These are phyloP conservation scores for Glutinoglossum americanum DNA, from an alignment of 495 filamentous ascomycete genomes.

Conservation along the genomic window DNA sequence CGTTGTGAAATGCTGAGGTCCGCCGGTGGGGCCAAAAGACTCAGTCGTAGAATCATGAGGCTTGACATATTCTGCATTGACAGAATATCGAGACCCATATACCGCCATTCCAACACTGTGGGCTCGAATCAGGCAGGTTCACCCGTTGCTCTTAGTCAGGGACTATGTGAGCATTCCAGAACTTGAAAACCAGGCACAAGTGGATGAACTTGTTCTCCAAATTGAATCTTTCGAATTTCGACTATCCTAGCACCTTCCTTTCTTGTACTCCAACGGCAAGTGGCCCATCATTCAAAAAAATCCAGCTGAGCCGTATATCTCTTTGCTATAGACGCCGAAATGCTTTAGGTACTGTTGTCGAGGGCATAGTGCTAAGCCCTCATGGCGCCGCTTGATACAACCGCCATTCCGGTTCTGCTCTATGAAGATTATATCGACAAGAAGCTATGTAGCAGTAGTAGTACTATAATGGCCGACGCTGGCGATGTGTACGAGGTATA, in stretches of 20 bases:
- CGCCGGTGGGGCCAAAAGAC: background rate
- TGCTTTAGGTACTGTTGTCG: conserved; percentile 21
- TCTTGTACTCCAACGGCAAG: background rate
- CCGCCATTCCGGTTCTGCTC: conserved; percentile 24
- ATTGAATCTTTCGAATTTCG: background rate
- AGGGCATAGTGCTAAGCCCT: conserved; percentile 17
- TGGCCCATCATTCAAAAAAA: background rate
- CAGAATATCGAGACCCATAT: background rate
- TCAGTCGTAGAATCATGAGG: background rate
- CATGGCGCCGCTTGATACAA: background rate
- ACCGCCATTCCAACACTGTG: background rate
- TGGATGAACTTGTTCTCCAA: background rate
- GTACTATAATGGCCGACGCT: background rate
- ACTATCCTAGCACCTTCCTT: background rate
- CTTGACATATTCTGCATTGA: background rate
- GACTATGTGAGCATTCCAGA: background rate
- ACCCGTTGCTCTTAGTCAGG: background rate
- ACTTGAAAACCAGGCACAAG: background rate
- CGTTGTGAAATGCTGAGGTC: background rate
- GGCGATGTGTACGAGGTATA: background rate
- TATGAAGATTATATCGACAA: conserved; percentile 45
- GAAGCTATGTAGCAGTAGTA: conserved; percentile 42
- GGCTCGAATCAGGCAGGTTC: background rate
- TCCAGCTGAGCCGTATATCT: background rate
- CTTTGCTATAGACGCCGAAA: background rate